A percentile compares a stretch with the other conserved stretches of the same genome.
phyloP scores from a whole-genome alignment of 306 rosid species.

The Acacia acuminata region DNA sequence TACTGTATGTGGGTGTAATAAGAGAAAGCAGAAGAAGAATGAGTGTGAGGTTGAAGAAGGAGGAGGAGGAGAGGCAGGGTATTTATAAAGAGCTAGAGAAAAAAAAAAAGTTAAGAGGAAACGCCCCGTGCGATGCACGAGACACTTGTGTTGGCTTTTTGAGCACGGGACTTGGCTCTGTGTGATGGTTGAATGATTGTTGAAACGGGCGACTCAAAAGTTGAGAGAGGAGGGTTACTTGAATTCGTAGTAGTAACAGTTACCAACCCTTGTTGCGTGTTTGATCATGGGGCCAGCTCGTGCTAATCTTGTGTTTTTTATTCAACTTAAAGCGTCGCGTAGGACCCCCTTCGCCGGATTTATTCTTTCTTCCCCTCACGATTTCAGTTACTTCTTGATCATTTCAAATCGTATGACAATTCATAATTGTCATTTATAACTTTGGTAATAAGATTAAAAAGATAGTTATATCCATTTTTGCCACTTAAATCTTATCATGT shows the following conservation, averaged over 20 bases:
- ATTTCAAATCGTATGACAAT: not conserved
- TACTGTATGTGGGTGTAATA: not conserved
- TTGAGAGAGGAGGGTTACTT: not conserved
- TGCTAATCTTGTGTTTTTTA: not conserved
- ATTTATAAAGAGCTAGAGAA: constrained; percentile 45
- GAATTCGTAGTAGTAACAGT: not conserved
- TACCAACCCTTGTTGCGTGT: not conserved
- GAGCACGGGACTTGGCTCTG: constrained; percentile 46
- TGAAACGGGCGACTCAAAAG: constrained; percentile 11
- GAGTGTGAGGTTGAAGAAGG: not conserved
- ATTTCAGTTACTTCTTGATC: not conserved
- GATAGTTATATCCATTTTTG: too few species aligned
- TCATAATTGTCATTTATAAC: too few species aligned
- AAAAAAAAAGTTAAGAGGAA: not conserved
- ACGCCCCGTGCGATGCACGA: not conserved
- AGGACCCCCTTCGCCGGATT: not conserved
- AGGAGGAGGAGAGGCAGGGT: constrained; percentile 13
- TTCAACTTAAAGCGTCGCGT: constrained; percentile 4
- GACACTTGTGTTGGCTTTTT: not conserved
- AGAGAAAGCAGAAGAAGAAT: constrained; percentile 7
- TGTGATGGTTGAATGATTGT: constrained; percentile 29
- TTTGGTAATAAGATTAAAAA: too few species aligned
- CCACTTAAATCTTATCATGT: too few species aligned
- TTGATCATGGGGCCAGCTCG: not conserved
- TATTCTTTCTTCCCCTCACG: not conserved